Percentiles rank a stretch among this genome's conserved stretches.
Evolutionary conservation across 331 rosid species (phyloP).

Genomic region (Cucumis variabilis): DNA sequence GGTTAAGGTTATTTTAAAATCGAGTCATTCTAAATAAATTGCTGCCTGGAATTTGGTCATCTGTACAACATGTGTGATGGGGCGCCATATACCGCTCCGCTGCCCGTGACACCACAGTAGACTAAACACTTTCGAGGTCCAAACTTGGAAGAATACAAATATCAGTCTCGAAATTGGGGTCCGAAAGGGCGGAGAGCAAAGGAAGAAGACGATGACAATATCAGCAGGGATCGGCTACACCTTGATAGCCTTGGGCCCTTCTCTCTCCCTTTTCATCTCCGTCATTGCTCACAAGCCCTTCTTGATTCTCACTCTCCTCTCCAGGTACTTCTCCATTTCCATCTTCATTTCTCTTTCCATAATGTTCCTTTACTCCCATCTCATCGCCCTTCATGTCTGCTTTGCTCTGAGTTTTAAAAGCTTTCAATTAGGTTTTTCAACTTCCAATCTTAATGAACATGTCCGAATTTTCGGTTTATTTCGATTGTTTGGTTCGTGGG

Average conservation of each 20-base stretch:
- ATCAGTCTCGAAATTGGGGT: too few species aligned
- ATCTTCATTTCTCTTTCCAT: not conserved
- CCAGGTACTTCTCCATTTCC: constrained; percentile 53
- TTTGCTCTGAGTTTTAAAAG: not conserved
- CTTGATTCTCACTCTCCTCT: constrained; percentile 86
- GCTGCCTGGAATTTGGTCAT: too few species aligned
- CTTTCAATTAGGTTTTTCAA: not conserved
- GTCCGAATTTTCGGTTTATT: not conserved
- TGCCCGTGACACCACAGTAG: too few species aligned
- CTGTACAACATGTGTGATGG: too few species aligned
- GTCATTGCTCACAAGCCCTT: constrained; percentile 88
- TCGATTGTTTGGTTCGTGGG: not conserved
- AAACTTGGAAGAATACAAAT: too few species aligned
- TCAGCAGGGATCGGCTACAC: constrained; percentile 93
- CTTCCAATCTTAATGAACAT: not conserved
- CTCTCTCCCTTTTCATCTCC: constrained; percentile 82
- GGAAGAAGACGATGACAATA: constrained; percentile 61
- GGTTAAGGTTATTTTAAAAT: too few species aligned
- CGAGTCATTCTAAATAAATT: too few species aligned
- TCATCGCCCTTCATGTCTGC: not conserved
- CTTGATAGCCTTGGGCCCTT: constrained; percentile 84
- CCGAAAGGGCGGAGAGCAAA: not conserved
- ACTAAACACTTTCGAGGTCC: too few species aligned
- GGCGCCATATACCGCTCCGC: too few species aligned
- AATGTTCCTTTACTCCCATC: not conserved